Conservation (phyloP, 1,284 basidiomycete genomes). For the Tausonia pullulans region DNA sequence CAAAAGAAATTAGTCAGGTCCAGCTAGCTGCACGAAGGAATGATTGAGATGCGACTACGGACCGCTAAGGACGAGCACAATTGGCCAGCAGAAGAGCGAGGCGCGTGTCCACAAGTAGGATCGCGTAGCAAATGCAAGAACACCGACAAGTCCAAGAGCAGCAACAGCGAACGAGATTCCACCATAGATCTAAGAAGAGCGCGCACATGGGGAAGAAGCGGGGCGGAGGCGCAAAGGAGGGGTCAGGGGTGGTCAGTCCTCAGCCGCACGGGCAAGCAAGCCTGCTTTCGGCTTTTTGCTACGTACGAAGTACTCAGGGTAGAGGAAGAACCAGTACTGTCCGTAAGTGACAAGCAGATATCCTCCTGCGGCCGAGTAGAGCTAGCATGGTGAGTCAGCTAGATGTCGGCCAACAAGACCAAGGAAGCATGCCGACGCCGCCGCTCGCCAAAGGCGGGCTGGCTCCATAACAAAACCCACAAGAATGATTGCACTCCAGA, state of each 20-base stretch:
- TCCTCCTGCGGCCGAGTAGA: constrained; percentile 11
- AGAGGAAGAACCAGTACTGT: constrained; percentile 10
- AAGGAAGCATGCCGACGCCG: background rate
- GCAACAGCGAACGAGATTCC: constrained; percentile 12
- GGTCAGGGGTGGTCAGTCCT: background rate
- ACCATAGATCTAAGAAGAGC: background rate
- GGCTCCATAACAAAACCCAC: background rate
- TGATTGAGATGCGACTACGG: background rate
- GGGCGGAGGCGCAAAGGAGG: background rate
- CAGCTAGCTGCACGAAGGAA: background rate
- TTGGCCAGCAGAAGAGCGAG: constrained; percentile 28
- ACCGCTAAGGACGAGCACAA: constrained; percentile 25
- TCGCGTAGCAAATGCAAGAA: constrained; percentile 2
- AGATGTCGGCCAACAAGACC: background rate
- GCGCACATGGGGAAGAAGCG: background rate
- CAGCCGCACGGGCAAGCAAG: background rate
- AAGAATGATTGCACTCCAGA: background rate
- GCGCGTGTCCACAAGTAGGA: constrained; percentile 27
- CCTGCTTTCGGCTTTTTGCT: background rate
- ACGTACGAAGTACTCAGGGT: constrained; percentile 1
- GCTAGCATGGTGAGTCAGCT: background rate
- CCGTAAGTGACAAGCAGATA: constrained; percentile 13
- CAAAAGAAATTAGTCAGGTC: background rate
- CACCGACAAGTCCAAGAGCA: background rate
- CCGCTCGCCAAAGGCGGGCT: too few relatives aligned